Evolutionary conservation across 1,284 basidiomycete species (phyloP).

Genomic region (Porogramme epimiltina): DNA sequence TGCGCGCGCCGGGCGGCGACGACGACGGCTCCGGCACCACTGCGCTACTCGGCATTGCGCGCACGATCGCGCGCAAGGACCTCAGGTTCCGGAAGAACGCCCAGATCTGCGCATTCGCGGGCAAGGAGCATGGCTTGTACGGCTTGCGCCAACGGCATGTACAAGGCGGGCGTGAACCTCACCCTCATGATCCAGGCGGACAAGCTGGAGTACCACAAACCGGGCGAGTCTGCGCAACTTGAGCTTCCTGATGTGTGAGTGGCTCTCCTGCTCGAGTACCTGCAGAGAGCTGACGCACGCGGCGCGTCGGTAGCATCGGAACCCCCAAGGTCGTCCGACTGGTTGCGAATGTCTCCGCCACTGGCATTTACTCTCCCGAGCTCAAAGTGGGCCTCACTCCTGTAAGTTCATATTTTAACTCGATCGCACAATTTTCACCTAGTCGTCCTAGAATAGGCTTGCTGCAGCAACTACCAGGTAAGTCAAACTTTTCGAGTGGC

Average conservation of each 20-base stretch:
- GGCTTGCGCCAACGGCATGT: conserved; percentile 65
- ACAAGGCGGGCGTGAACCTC: conserved; percentile 61
- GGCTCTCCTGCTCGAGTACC: too few species aligned
- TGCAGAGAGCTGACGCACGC: too few species aligned
- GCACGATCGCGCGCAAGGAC: conserved; percentile 61
- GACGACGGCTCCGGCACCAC: conserved; percentile 84
- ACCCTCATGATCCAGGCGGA: conserved; percentile 87
- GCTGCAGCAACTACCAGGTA: conserved; percentile 83
- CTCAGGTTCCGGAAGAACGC: conserved; percentile 69
- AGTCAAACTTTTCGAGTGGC: too few species aligned
- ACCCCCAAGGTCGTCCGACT: conserved; percentile 76
- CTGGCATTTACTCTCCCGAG: conserved; percentile 85
- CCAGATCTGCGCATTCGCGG: conserved; percentile 69
- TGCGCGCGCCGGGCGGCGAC: conserved; percentile 73
- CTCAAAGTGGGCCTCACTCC: conserved; percentile 75
- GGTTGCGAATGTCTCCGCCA: conserved; percentile 68
- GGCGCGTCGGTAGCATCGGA: conserved; percentile 59
- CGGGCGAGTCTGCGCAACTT: conserved; percentile 76
- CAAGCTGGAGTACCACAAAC: conserved; percentile 82
- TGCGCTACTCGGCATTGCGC: conserved; percentile 76
- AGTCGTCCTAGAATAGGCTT: conserved; percentile 51
- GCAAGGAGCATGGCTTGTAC: conserved; percentile 71
- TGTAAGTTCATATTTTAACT: conserved; percentile 36
- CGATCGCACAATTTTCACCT: not conserved
- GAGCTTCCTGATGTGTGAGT: conserved; percentile 68